phyloP scores from a whole-genome alignment of 2,329 filamentous ascomycete genomes.

The Neonectria hederae region DNA sequence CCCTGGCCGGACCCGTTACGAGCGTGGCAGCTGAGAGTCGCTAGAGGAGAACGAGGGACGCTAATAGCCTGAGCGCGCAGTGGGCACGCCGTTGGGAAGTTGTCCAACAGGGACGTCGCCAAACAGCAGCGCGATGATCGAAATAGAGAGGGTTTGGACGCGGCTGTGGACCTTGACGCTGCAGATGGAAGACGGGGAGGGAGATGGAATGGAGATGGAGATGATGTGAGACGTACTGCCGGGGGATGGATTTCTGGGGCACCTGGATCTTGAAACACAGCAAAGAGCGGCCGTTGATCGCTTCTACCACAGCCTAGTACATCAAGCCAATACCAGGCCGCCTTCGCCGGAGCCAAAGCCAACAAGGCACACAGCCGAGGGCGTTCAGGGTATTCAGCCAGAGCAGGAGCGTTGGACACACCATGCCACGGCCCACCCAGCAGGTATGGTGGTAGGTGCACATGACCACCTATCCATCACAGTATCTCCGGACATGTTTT shows the following conservation, averaged over 20 bases:
- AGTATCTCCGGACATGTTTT: conserved; percentile 14
- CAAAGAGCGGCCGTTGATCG: neutral
- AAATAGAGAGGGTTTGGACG: conserved; percentile 14
- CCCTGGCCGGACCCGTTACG: conserved; percentile 30
- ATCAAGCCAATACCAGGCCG: neutral
- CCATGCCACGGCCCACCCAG: conserved; percentile 10
- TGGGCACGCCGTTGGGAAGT: conserved; percentile 2
- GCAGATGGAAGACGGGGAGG: neutral
- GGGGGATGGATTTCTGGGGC: neutral
- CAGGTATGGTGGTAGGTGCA: conserved; percentile 12
- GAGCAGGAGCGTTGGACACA: conserved; percentile 10
- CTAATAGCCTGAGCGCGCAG: conserved; percentile 10
- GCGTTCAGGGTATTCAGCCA: conserved; percentile 4
- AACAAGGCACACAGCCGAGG: conserved; percentile 3
- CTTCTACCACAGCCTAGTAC: neutral
- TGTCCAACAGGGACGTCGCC: neutral
- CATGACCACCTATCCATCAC: conserved; percentile 26
- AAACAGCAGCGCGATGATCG: conserved; percentile 6
- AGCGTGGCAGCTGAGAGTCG: conserved; percentile 26
- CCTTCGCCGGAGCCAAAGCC: neutral
- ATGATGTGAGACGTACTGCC: neutral
- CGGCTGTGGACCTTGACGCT: conserved; percentile 1
- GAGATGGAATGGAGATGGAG: neutral
- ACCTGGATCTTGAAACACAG: conserved; percentile 2
- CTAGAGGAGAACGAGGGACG: conserved; percentile 8